Percentiles rank a stretch among this genome's conserved stretches.
phyloP scores from a whole-genome alignment of 257 asterid species.

The Gentiana macrophylla region DNA sequence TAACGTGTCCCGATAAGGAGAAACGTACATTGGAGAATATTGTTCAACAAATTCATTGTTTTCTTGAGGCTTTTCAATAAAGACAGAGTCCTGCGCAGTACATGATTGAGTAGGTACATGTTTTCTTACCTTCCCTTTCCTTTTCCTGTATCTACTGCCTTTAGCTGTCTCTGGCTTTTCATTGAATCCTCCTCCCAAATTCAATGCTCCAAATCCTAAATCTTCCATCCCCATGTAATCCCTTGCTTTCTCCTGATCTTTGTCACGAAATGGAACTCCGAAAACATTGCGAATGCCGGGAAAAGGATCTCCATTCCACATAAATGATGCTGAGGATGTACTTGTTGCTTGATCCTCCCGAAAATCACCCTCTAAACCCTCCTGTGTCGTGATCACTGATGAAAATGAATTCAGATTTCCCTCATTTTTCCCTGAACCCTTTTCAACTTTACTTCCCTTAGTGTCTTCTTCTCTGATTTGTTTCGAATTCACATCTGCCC shows the following conservation, averaged over 20 bases:
- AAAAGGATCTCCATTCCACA: constrained; percentile 25
- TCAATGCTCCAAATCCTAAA: constrained; percentile 58
- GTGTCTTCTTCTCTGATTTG: background rate
- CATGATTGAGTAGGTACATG: too few species aligned
- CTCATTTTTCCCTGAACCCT: constrained; percentile 12
- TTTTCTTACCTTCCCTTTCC: too few species aligned
- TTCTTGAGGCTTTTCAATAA: too few species aligned
- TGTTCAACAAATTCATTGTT: too few species aligned
- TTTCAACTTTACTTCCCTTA: constrained; percentile 12
- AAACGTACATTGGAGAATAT: too few species aligned
- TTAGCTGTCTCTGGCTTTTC: constrained; percentile 41
- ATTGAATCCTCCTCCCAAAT: constrained; percentile 33
- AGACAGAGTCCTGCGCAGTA: too few species aligned
- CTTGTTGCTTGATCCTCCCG: constrained; percentile 20
- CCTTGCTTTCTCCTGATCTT: constrained; percentile 40
- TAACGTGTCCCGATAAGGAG: too few species aligned
- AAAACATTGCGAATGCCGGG: constrained; percentile 22
- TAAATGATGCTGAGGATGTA: constrained; percentile 22
- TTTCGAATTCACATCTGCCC: background rate
- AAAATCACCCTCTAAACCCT: background rate
- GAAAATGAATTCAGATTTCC: constrained; percentile 14
- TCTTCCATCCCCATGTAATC: constrained; percentile 23
- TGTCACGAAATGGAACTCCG: constrained; percentile 25
- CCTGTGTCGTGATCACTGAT: constrained; percentile 21
- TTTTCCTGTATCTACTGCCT: too few species aligned